Evolutionary conservation across 2,329 filamentous ascomycete species (phyloP), one percentile per base, ranked within the genome.

Genomic region (Gliomastix tumulicola): DNA sequence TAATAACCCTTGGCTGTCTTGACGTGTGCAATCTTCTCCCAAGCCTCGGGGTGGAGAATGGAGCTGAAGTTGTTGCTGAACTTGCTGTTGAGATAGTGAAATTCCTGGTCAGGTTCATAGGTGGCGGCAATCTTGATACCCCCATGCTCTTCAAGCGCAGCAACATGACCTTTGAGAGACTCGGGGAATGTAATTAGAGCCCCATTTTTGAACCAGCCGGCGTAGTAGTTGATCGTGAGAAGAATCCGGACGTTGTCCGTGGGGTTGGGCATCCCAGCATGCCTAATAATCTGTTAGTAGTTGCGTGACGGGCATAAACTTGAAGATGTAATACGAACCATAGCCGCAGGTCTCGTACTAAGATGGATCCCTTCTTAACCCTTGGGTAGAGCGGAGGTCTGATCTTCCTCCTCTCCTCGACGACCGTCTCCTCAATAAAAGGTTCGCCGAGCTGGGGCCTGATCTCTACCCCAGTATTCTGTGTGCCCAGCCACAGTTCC

Each of bases 31-130:
- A 44, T 44, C 37, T 33, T 44, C 32, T 44, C 42, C 42, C 42
- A 44, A 9, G 40, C 42, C 38, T 34, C 36, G 11, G 42, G 42
- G 9, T 34, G 39, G 15, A 44, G 34, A 11, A 37, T 37, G 13
- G 42, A 44, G 39, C 49, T 51, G 28, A 51, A 51, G 36, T 50
- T 51, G 36, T 48, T 49, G 30, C 43, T 49, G 32, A 51, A 51
- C 32, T 47, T 46, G 34, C 48, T 47, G 16, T 44, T 40, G n/a
- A 42, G 40, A 31, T 49, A 47, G 30, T 51, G 41, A 12, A 46
- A 43, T 6, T 37, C 40, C 34, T 38, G 27, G 8, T 41, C 46
- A 8, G 45, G 41, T 16, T 48, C 48, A 35, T 41, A 49, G 13
- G 47, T 37, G 8, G 28, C 37, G 12, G 40, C 40, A 23, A 42